Base-by-base conservation (phyloP, 805 yeast genomes). In the Torulaspora delbrueckii region DNA sequence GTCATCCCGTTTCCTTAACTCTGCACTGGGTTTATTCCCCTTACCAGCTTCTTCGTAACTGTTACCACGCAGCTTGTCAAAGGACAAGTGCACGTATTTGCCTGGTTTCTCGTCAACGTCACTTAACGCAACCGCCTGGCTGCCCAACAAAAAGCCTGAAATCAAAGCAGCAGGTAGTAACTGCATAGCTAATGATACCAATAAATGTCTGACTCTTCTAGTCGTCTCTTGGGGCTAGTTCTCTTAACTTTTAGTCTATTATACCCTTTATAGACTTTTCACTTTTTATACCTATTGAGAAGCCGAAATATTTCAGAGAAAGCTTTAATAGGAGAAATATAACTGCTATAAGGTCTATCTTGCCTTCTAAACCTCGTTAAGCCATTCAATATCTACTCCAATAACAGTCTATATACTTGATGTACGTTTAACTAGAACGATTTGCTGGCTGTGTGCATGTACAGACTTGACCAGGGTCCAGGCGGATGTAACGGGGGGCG, bases 51-150 rank as follows among this genome's bases (percentile, higher is more conserved):
- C 47, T n/a, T 51, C 55, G 35, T 43, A 48, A 10, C 42, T 32
- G 16, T 50, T 47, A 35, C 67, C 67, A 36, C 51, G 48, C 5
- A 50, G 40, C 37, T 61, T 62, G 36, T 57, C 56, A 36, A 62
- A 62, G 7, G 51, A 40, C 23, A 59, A 37, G 18, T 46, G 48
- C 4, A 57, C 35, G 37, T 34, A 42, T 6, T 36, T 39, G 13
- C 18, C 34, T 13, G 31, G 24, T 4, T 5, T 19, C 6, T 19
- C 22, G 6, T 19, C 22, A 5, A 19, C 22, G 4, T 19, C 22
- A 19, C 22, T 19, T 5, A 19, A 19, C 22, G 22, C 19, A 8
- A 18, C 40, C 36, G 30, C 10, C 10, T 22, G 45, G 42, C 33
- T 22, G n/a, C 33, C 26, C 23, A 43, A 22, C 8, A 43, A 13